phyloP scores from a whole-genome alignment of 2,329 filamentous ascomycete genomes.

The Intubia oerlemansii region DNA sequence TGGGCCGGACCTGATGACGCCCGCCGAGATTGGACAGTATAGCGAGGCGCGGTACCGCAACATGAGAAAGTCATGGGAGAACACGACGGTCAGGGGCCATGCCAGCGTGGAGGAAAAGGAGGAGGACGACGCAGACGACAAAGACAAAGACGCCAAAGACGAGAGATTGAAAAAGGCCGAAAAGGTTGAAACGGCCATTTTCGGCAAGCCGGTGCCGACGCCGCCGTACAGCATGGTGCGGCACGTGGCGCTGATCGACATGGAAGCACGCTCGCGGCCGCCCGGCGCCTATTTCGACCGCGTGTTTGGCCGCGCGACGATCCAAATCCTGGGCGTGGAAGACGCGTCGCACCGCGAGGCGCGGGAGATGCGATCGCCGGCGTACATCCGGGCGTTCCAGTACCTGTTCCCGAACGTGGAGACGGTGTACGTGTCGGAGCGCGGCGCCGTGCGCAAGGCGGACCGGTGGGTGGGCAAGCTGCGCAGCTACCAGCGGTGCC shows the following conservation, averaged over 20 bases:
- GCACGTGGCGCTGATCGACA: conserved; percentile 3
- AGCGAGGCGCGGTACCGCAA: too few relatives aligned
- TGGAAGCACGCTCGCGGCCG: conserved; percentile 1
- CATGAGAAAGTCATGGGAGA: too few relatives aligned
- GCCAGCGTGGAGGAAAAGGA: not conserved
- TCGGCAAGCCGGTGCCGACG: not conserved
- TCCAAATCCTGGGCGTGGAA: not conserved
- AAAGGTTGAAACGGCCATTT: too few relatives aligned
- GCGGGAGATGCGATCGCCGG: conserved; percentile 1
- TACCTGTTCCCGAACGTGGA: conserved; percentile 4
- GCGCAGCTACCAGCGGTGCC: conserved; percentile 1
- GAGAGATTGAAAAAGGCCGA: too few relatives aligned
- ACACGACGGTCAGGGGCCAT: too few relatives aligned
- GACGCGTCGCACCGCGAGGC: conserved; percentile 4
- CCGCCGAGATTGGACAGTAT: too few relatives aligned
- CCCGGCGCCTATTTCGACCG: conserved; percentile 2
- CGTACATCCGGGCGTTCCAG: not conserved
- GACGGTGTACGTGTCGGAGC: conserved; percentile 6
- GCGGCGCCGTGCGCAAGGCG: not conserved
- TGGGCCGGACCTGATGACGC: not conserved
- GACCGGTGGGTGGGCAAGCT: conserved; percentile 4
- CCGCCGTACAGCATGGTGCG: conserved; percentile 1
- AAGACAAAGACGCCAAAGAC: not conserved
- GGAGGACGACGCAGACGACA: not conserved
- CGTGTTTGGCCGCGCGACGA: not conserved